phyloP scores from a whole-genome alignment of 208 protist species.

The Trypanosoma conorhini region DNA sequence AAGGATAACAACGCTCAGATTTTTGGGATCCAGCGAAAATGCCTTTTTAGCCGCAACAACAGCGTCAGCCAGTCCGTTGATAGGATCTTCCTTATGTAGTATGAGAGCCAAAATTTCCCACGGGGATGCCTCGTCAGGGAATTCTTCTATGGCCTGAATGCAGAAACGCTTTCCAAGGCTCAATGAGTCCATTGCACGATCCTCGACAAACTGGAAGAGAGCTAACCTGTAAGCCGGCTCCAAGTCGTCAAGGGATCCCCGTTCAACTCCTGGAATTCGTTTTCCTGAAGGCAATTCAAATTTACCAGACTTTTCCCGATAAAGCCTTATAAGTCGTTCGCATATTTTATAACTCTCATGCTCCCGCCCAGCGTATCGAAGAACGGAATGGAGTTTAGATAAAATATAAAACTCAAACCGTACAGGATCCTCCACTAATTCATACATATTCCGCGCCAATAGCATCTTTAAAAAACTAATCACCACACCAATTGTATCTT shows the following conservation, averaged over 20 bases:
- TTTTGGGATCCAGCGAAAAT: conserved; percentile 59
- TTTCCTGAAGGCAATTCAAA: conserved; percentile 28
- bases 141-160: conserved; percentile 66
- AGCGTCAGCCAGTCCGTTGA: conserved; percentile 52
- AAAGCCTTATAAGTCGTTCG: conserved; percentile 60
- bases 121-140: conserved; percentile 51
- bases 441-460: conserved; percentile 42
- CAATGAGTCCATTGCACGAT: conserved; percentile 45
- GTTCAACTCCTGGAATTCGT: background rate
- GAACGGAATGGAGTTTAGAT: conserved; percentile 61
- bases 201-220: conserved; percentile 68
- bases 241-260: conserved; percentile 45
- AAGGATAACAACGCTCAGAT: conserved; percentile 51
- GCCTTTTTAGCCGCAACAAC: conserved; percentile 62
- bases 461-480: conserved; percentile 76
- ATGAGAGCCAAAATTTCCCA: conserved; percentile 70
- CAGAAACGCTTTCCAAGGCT: conserved; percentile 53
- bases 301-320: conserved; percentile 43
- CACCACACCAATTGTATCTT: conserved; percentile 38
- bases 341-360: conserved; percentile 69
- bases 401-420: conserved; percentile 65
- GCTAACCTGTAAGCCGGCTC: conserved; percentile 52
- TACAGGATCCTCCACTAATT: conserved; percentile 40
- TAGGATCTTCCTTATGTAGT: conserved; percentile 60
- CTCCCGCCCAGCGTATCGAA: conserved; percentile 39